Base-by-base conservation (phyloP, 176 grass and related monocot species). In the Lolium perenne region DNA sequence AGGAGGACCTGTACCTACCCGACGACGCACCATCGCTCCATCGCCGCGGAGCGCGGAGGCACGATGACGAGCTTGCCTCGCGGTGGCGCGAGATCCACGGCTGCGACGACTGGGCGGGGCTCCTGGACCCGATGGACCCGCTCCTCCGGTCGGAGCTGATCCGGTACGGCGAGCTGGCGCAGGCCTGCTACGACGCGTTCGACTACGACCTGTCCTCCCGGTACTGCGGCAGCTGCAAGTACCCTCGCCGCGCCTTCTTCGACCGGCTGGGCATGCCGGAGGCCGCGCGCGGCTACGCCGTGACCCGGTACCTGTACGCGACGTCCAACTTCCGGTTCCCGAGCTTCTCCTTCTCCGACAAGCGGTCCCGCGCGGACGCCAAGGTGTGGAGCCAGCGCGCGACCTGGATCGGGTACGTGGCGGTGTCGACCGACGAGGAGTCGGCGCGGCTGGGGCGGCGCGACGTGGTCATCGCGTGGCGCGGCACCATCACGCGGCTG, bases 321-420 rank as follows among this genome's bases (percentile, higher is more conserved):
- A 89, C 93, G 16, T 90, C 91, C 63, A 92, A 90, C 88, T 82
- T 93, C 83, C 84, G 80, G 11, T 85, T 93, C 71, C 93, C 91
- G 4, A 59, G 8, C 40, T 8, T 86, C 38, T 83, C 88, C 40
- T 80, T 80, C 41, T 54, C 13, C 35, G 35, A 57, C 87, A 64
- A 32, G 46, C 22, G 22, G 90, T 66, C 90, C 0, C 70, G 54
- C 6, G 86, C 65, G 3, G 87, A 81, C 4, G 81, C 80, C 47
- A 81, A 77, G 74, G 84, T 86, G 46, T 98, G 95, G 95, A 98
- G 91, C 83, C 87, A 95, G 85, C 80, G 91, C 55, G 95, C 95
- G 6, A 95, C 91, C 87, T 98, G 95, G 95, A 98, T 98, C 49
- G 95, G 95, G 38, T 98, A 98, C 91, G 85, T 98, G 53, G 91